Percentiles rank a stretch among this genome's conserved stretches.
phyloP scores from a whole-genome alignment of 257 asterid genomes.

The Ehretia macrophylla region DNA sequence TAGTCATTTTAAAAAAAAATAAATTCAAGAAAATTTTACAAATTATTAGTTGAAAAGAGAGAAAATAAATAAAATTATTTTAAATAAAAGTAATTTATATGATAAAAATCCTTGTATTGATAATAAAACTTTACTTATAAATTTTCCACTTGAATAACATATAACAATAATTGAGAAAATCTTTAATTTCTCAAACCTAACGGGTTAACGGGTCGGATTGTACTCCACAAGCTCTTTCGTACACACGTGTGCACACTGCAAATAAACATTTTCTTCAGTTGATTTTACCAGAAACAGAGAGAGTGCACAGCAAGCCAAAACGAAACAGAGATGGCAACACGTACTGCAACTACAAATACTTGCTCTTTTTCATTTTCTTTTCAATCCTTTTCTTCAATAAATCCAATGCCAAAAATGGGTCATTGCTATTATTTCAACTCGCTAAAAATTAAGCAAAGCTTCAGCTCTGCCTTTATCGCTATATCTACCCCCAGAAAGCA shows the following conservation, averaged over 20 bases:
- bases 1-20: too few relatives aligned
- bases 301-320: neutral
- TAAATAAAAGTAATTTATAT: too few relatives aligned
- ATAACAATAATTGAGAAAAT: too few relatives aligned
- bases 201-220: too few relatives aligned
- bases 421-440: slow-evolving; percentile 24
- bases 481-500: slow-evolving; percentile 32
- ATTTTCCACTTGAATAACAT: too few relatives aligned
- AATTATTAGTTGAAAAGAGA: too few relatives aligned
- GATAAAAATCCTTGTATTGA: too few relatives aligned
- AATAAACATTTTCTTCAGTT: too few relatives aligned
- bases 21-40: too few relatives aligned
- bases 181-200: too few relatives aligned
- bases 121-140: too few relatives aligned
- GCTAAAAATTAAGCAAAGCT: slow-evolving; percentile 32
- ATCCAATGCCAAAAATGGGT: slow-evolving; percentile 28
- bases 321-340: neutral
- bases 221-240: neutral
- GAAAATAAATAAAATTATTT: too few relatives aligned
- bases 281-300: neutral
- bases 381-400: slow-evolving; percentile 16
- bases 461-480: slow-evolving; percentile 31
- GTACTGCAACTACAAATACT: neutral
- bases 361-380: slow-evolving; percentile 17
- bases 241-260: neutral